Conservation (phyloP, 257 asterid genomes). For the Apocynum venetum region DNA sequence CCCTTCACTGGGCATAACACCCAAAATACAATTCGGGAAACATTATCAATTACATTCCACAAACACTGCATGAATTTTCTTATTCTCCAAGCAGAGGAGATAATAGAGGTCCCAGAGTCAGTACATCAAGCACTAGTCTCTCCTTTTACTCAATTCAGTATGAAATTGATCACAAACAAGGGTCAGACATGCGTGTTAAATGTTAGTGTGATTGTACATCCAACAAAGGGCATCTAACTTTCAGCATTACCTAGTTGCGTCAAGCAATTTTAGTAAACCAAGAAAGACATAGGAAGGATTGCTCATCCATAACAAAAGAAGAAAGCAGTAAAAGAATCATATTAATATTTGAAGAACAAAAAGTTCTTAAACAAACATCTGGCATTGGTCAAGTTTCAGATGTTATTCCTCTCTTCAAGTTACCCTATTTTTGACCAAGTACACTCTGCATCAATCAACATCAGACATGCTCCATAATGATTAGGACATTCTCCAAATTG, state of each 20-base stretch:
- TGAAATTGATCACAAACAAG: not conserved
- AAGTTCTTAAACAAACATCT: not conserved
- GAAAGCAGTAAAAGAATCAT: not conserved
- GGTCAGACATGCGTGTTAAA: not conserved
- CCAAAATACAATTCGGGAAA: not conserved
- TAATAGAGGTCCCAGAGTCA: not conserved
- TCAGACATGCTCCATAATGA: not conserved
- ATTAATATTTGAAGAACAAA: not conserved
- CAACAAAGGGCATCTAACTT: not conserved
- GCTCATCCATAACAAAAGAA: too few species aligned
- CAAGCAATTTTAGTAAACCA: not conserved
- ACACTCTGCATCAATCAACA: not conserved
- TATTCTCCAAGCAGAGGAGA: not conserved
- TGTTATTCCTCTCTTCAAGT: not conserved
- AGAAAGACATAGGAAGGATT: too few species aligned
- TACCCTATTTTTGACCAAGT: not conserved
- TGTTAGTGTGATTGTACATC: not conserved
- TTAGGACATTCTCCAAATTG: not conserved
- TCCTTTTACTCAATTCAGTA: not conserved
- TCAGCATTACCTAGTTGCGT: not conserved
- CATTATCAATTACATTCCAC: not conserved
- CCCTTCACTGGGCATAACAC: not conserved
- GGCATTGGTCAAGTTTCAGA: not conserved
- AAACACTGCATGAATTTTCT: not conserved
- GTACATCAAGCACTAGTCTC: not conserved